Percentiles rank a stretch among this genome's conserved stretches.
Evolutionary conservation across 2,329 filamentous ascomycete species (phyloP).

Genomic region (Nannizziopsis barbatae): DNA sequence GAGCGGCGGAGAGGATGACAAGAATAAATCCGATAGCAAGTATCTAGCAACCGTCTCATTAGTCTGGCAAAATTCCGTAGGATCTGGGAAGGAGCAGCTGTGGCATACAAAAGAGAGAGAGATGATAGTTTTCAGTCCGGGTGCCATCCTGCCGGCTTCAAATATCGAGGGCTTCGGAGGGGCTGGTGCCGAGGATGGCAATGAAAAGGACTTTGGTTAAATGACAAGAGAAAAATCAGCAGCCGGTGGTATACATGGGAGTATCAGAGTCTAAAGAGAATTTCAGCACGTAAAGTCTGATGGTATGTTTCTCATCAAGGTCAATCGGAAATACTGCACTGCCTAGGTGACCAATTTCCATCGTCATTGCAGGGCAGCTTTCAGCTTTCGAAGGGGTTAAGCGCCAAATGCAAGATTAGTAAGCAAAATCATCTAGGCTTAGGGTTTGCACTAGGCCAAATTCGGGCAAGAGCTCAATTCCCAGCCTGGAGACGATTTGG

Average conservation of each 20-base stretch:
- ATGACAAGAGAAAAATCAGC: not conserved
- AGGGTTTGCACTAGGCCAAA: conserved; percentile 13
- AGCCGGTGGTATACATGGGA: too few species aligned
- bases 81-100: not conserved
- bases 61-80: not conserved
- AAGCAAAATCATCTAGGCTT: not conserved
- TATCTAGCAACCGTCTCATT: conserved; percentile 43
- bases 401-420: not conserved
- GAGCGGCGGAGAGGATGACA: conserved; percentile 91
- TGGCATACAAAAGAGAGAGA: conserved; percentile 76
- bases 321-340: too few species aligned
- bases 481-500: not conserved
- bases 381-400: not conserved
- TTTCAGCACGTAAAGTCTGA: not conserved
- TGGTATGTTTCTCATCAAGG: not conserved
- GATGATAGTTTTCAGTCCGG: conserved; percentile 97
- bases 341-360: too few species aligned
- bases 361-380: too few species aligned
- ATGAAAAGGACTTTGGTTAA: not conserved
- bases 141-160: conserved; percentile 44
- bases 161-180: conserved; percentile 13
- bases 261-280: not conserved
- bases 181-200: conserved; percentile 10
- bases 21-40: conserved; percentile 97
- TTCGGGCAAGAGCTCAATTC: conserved; percentile 14